Evolutionary conservation across 345 rosid genomes (phyloP).

Genomic region (Melaleuca alternifolia): DNA sequence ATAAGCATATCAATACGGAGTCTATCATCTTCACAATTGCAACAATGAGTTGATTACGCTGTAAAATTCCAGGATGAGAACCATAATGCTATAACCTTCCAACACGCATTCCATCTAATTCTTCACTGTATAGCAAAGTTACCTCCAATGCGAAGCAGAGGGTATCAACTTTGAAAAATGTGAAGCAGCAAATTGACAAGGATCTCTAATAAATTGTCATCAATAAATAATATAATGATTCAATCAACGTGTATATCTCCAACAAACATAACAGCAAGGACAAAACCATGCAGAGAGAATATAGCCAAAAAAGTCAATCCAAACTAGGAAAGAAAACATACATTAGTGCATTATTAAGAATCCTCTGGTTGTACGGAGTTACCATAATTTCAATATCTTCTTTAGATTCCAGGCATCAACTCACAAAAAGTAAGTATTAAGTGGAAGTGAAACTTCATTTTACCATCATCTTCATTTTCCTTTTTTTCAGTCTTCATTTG

Average conservation of each 20-base stretch:
- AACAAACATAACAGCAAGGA: neutral
- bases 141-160: neutral
- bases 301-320: neutral
- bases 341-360: neutral
- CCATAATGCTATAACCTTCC: neutral
- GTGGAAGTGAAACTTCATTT: too few species aligned
- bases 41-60: too few species aligned
- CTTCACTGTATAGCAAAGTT: neutral
- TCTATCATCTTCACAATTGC: too few species aligned
- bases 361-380: rapidly evolving
- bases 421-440: too few species aligned
- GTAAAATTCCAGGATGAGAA: too few species aligned
- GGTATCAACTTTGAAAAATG: neutral
- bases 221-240: neutral
- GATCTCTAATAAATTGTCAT: neutral
- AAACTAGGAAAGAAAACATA: neutral
- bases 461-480: too few species aligned
- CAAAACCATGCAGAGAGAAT: neutral
- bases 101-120: neutral
- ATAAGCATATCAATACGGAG: too few species aligned
- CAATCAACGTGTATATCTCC: neutral
- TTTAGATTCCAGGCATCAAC: too few species aligned
- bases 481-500: too few species aligned
- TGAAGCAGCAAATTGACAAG: neutral
- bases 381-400: too few species aligned